Percentiles rank a stretch among this genome's conserved stretches.
Evolutionary conservation across 257 asterid genomes (phyloP).

Genomic region (Fraxinus excelsior): DNA sequence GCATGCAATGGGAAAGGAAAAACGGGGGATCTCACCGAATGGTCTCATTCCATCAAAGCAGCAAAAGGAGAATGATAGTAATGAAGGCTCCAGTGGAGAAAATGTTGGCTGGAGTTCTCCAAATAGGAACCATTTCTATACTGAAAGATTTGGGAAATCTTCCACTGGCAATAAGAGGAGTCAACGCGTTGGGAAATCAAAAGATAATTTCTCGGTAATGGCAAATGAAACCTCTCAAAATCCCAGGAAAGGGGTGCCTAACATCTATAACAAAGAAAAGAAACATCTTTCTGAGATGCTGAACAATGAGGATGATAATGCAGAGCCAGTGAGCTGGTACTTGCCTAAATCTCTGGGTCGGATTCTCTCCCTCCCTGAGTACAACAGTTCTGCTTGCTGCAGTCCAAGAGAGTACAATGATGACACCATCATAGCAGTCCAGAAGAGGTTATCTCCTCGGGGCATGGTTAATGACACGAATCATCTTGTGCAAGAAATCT

Average conservation of each 20-base stretch:
- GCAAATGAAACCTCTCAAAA: conserved; percentile 33
- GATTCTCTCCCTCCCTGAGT: conserved; percentile 76
- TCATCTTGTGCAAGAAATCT: conserved; percentile 42
- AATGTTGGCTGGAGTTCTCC: conserved; percentile 83
- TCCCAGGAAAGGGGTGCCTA: conserved; percentile 49
- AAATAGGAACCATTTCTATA: conserved; percentile 80
- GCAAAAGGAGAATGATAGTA: conserved; percentile 30
- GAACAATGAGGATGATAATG: conserved; percentile 44
- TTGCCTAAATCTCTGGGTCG: conserved; percentile 68
- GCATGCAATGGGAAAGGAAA: conserved; percentile 86
- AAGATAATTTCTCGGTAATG: conserved; percentile 32
- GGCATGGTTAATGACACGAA: conserved; percentile 29
- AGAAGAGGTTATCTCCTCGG: conserved; percentile 44
- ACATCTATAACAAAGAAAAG: conserved; percentile 77
- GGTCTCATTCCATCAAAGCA: conserved; percentile 34
- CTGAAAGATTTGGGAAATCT: conserved; percentile 65
- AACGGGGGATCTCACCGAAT: conserved; percentile 43
- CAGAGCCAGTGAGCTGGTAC: conserved; percentile 42
- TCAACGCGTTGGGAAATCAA: conserved; percentile 44
- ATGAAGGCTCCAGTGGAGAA: conserved; percentile 46
- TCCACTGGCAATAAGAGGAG: conserved; percentile 50
- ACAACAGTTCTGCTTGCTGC: conserved; percentile 53
- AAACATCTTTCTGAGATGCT: conserved; percentile 87
- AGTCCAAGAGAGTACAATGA: conserved; percentile 59
- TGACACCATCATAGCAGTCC: not conserved